Conservation (phyloP, 768 basidiomycete species). For the Pulveroboletus ravenelii region DNA sequence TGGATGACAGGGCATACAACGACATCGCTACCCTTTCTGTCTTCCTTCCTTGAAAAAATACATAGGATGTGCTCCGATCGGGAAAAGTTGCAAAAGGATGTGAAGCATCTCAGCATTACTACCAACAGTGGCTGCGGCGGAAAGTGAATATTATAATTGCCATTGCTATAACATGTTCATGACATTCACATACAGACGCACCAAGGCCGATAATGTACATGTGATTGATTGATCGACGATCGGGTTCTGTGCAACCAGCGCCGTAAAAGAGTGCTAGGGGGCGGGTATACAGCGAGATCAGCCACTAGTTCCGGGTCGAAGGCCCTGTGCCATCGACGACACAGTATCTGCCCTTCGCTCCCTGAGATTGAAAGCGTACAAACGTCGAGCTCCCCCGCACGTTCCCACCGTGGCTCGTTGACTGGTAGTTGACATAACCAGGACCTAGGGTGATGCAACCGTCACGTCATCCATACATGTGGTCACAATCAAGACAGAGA, state of each 20-base stretch:
- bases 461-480: not conserved
- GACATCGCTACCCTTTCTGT: too few species aligned
- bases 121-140: too few species aligned
- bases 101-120: too few species aligned
- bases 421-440: conserved; percentile 15
- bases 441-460: conserved; percentile 5
- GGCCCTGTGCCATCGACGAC: not conserved
- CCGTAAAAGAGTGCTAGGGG: not conserved
- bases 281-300: not conserved
- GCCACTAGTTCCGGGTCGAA: not conserved
- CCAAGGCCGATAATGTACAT: not conserved
- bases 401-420: conserved; percentile 18
- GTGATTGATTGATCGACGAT: not conserved
- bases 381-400: conserved; percentile 5
- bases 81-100: too few species aligned
- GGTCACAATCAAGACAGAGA: not conserved
- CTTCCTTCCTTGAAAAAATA: too few species aligned
- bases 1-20: too few species aligned
- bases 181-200: not conserved
- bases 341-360: conserved; percentile 3
- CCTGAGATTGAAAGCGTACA: conserved; percentile 10
- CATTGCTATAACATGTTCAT: not conserved
- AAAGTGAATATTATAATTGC: too few species aligned
- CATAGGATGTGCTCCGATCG: too few species aligned
- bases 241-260: not conserved